Conservation (phyloP, 164 flowering plant species). For the Saururus chinensis region DNA sequence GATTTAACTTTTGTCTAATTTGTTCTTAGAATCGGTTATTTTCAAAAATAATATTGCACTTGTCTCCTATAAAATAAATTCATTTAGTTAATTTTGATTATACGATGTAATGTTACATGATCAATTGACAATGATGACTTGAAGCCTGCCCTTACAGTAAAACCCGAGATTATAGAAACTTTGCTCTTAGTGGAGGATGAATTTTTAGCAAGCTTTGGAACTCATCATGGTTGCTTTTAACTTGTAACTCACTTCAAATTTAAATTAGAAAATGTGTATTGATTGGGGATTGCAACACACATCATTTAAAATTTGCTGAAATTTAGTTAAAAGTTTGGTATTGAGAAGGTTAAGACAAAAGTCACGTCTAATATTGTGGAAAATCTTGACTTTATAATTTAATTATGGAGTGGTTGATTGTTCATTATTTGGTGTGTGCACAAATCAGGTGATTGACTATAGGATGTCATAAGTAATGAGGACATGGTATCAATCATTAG, state of each 20-base stretch:
- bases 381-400: no score
- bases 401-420: no score
- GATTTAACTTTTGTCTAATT: no score
- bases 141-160: conserved; percentile 89
- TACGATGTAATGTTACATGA: conserved; percentile 61
- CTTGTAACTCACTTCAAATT: no score
- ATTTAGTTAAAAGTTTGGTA: no score
- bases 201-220: conserved; percentile 42
- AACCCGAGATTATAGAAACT: conserved; percentile 84
- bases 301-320: no score
- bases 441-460: conserved; percentile 77
- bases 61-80: neutral
- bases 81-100: neutral
- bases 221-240: neutral
- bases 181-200: conserved; percentile 61
- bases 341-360: no score
- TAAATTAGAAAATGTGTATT: neutral
- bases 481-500: conserved; percentile 64
- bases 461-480: conserved; percentile 73
- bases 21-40: no score
- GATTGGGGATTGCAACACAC: no score
- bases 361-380: no score
- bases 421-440: no score
- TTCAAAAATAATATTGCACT: neutral
- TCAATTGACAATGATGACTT: conserved; percentile 97